Percentiles rank a stretch among this genome's conserved stretches.
Evolutionary conservation across 305 asterid genomes (phyloP).

Genomic region (Coffea humblotiana): DNA sequence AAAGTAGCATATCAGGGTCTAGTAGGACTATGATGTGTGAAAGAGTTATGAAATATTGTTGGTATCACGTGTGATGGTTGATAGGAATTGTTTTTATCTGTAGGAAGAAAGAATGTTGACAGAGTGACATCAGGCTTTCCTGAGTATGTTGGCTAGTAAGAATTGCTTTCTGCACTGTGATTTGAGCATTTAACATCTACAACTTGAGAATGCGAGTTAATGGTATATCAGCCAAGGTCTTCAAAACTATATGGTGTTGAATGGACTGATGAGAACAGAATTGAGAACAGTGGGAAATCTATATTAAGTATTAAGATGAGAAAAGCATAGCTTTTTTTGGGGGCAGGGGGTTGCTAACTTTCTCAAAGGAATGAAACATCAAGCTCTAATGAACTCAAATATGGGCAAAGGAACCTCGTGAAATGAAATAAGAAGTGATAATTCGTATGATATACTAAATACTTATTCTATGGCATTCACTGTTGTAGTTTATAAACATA

Average conservation of each 20-base stretch:
- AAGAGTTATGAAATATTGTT: neutral
- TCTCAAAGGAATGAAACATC: neutral
- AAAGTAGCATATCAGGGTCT: neutral
- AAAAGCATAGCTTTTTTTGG: too few species aligned
- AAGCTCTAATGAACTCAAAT: neutral
- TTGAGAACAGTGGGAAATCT: neutral
- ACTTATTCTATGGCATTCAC: neutral
- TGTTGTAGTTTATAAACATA: neutral
- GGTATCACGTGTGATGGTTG: neutral
- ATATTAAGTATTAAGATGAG: neutral
- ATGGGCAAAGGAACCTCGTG: neutral
- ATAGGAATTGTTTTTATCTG: neutral
- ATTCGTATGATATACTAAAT: neutral
- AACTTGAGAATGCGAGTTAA: neutral
- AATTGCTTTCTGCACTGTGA: neutral
- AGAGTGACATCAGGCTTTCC: neutral
- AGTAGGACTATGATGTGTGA: neutral
- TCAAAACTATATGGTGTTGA: neutral
- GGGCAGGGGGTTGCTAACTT: neutral
- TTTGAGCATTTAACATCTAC: neutral
- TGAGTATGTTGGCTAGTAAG: neutral
- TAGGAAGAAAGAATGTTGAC: neutral
- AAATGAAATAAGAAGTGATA: neutral
- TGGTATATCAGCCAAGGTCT: neutral
- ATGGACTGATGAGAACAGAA: neutral